Conservation (phyloP, 306 rosid species). For the Ormosia emarginata region DNA sequence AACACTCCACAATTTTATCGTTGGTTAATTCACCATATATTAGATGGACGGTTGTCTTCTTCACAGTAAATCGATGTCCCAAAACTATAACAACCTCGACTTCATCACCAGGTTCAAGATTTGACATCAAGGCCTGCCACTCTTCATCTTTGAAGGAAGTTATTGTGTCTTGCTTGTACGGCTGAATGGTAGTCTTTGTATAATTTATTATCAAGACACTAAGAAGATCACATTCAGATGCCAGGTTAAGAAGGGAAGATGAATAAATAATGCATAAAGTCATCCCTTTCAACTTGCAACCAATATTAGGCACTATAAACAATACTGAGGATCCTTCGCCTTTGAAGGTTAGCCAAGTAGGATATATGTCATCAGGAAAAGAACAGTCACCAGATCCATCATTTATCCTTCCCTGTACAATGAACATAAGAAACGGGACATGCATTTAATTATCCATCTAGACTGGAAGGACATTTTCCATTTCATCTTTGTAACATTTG, state of each 20-base stretch:
- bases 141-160: neutral
- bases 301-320: neutral
- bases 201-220: neutral
- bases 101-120: slow-evolving; percentile 2
- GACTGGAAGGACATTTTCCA: neutral
- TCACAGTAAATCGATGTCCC: slow-evolving; percentile 4
- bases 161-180: neutral
- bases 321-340: neutral
- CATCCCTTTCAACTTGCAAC: neutral
- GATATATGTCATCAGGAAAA: neutral
- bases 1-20: neutral
- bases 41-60: neutral
- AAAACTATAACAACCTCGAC: slow-evolving; percentile 8
- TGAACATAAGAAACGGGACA: neutral
- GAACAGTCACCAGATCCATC: neutral
- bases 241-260: neutral
- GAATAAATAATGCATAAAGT: neutral
- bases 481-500: neutral
- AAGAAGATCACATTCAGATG: slow-evolving; percentile 1
- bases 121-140: neutral
- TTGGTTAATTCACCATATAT: neutral
- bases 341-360: neutral
- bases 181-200: neutral
- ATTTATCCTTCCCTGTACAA: neutral
- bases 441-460: neutral